Evolutionary conservation across 148 eudicot species (phyloP).

Genomic region (Chenopodium berlandieri): DNA sequence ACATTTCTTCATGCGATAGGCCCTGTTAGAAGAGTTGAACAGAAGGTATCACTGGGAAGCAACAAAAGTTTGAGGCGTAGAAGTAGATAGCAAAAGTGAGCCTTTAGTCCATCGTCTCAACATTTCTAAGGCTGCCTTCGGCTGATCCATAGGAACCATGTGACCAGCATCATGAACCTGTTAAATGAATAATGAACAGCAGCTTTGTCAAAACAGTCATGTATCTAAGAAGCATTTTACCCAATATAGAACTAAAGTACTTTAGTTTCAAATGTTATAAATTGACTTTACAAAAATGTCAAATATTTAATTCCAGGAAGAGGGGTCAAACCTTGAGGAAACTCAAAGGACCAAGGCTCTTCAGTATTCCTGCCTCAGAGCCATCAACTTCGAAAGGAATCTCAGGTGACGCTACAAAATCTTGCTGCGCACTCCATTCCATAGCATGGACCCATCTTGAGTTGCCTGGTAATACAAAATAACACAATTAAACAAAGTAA

Average conservation of each 20-base stretch:
- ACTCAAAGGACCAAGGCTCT: constrained; percentile 65
- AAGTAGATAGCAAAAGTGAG: constrained; percentile 35
- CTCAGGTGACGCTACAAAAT: constrained; percentile 59
- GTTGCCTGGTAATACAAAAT: constrained; percentile 50
- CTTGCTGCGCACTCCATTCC: constrained; percentile 82
- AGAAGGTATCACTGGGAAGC: constrained; percentile 43
- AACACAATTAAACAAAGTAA: neutral
- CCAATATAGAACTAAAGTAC: neutral
- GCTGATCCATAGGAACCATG: constrained; percentile 99
- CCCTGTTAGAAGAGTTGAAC: neutral
- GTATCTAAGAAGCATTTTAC: neutral
- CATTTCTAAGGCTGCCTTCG: constrained; percentile 79
- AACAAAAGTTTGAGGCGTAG: constrained; percentile 38
- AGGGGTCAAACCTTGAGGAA: constrained; percentile 67
- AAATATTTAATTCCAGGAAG: neutral
- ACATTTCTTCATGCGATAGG: neutral
- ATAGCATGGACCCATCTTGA: constrained; percentile 94
- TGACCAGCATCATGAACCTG: constrained; percentile 94
- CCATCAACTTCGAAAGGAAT: constrained; percentile 71
- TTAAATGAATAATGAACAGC: neutral
- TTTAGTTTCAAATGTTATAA: neutral
- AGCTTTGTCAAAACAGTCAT: neutral
- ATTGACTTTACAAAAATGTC: neutral
- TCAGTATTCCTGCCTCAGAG: constrained; percentile 69
- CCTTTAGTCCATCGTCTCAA: constrained; percentile 69